Evolutionary conservation across 2,329 filamentous ascomycete species (phyloP).

Genomic region (Aciculosporium take): DNA sequence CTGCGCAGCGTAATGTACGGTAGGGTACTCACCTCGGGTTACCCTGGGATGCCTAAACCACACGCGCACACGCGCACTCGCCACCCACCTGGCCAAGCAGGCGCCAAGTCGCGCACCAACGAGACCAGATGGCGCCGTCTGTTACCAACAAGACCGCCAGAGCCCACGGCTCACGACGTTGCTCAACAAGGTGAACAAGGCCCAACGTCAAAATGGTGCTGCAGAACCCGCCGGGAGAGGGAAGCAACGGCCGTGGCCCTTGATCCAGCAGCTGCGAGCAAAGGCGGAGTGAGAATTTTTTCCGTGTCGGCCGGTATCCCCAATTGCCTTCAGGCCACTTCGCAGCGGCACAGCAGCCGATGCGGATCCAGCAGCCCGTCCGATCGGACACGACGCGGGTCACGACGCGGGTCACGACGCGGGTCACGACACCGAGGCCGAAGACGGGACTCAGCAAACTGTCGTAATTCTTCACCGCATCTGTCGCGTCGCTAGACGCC

Average conservation of each 20-base stretch:
- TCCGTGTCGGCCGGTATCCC: constrained; percentile 13
- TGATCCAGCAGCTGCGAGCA: constrained; percentile 10
- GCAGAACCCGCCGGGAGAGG: background rate
- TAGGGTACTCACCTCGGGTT: background rate
- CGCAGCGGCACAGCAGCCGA: constrained; percentile 5
- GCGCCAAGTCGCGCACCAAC: constrained; percentile 4
- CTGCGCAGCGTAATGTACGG: background rate
- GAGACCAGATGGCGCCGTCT: background rate
- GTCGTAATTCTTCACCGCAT: background rate
- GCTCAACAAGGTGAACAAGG: background rate
- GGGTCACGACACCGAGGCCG: constrained; percentile 7
- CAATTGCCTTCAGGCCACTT: constrained; percentile 7
- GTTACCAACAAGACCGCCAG: background rate
- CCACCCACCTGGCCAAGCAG: background rate
- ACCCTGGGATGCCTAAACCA: too few species aligned
- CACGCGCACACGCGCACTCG: too few species aligned
- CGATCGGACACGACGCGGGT: constrained; percentile 6
- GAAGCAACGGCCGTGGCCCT: constrained; percentile 6
- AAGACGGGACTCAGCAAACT: background rate
- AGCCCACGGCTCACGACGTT: background rate
- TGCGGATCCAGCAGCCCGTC: constrained; percentile 4
- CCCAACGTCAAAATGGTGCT: background rate
- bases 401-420: too few species aligned
- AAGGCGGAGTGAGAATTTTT: constrained; percentile 20
- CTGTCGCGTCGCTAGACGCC: background rate